A percentile compares a stretch with the other conserved stretches of the same genome.
These are phyloP conservation scores for Penicillium paneum DNA, from an alignment of 2,329 filamentous ascomycete species.

Conservation along the genomic window DNA sequence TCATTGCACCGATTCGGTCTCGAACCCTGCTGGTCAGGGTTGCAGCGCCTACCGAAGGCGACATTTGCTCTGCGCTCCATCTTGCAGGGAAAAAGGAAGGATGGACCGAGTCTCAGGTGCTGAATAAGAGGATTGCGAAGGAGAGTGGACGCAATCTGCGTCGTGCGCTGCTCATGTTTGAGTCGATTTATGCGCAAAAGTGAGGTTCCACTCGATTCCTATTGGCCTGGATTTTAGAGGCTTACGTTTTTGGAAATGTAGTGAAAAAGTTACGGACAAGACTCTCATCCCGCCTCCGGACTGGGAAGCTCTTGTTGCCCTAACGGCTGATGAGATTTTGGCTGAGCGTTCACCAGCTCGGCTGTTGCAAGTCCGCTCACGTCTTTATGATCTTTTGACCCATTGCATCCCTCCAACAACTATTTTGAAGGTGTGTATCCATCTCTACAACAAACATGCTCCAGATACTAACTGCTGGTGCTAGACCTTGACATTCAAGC, in stretches of 20 bases:
- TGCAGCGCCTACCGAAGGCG: constrained; percentile 76
- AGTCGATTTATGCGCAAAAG: constrained; percentile 97
- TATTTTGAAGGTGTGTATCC: constrained; percentile 66
- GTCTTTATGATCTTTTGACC: constrained; percentile 94
- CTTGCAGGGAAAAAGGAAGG: constrained; percentile 73
- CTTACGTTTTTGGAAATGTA: constrained; percentile 39
- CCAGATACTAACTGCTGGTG: background rate
- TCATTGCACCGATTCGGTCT: constrained; percentile 96
- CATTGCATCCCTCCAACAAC: constrained; percentile 96
- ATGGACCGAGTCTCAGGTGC: constrained; percentile 69
- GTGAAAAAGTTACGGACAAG: constrained; percentile 82
- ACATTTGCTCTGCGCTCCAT: constrained; percentile 75
- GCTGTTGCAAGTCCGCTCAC: constrained; percentile 82
- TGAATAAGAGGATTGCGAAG: constrained; percentile 81
- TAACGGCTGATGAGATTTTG: constrained; percentile 91
- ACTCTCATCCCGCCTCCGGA: constrained; percentile 92
- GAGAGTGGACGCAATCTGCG: constrained; percentile 90
- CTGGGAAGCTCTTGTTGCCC: constrained; percentile 87
- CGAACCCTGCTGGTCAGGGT: constrained; percentile 89
- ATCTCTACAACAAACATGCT: background rate
- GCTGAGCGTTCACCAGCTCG: constrained; percentile 86
- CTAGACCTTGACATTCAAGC: constrained; percentile 82
- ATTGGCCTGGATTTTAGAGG: background rate
- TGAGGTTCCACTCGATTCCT: constrained; percentile 47
- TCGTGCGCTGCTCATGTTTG: constrained; percentile 90